Evolutionary conservation across 1,139 yeast species (phyloP), one percentile per base, ranked within the genome.

Genomic region (Kazachstania sp.): DNA sequence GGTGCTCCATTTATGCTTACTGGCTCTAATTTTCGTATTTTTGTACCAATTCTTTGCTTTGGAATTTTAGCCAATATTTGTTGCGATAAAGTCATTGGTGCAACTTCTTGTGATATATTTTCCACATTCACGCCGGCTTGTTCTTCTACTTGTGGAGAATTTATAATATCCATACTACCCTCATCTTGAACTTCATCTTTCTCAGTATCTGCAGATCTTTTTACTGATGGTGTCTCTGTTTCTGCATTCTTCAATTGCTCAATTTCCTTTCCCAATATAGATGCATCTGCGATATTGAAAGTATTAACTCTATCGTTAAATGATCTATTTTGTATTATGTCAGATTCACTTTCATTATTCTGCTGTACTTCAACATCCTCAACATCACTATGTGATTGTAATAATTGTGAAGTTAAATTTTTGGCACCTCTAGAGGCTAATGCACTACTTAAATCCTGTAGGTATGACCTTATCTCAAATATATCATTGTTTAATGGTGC

Each of bases 361-460:
- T 18, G 2, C 26, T 37, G 18, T 3, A 1, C 30, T 16, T 36
- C 19, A 20, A n/a, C 12, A 26, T 20, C 39, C 3, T 32, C 19
- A 32, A 16, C 36, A 6, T 13, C 35, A 28, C 20, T 39, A 12
- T 31, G 11, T 4, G 28, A 44, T 23, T 23, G 28, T 29, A 46
- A 40, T n/a, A 39, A 31, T 28, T 37, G 46, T 18, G 35, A 41
- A 15, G 40, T 46, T 31, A 41, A 37, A 36, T 45, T 50, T 37
- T 43, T 47, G 28, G 54, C 54, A 31, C 54, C 54, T 44, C 52
- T 55, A n/a, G 55, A 50, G 16, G 49, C 54, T 35, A 59, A 43
- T 12, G 55, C 59, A 13, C 54, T 48, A 46, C 62, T 59, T 41
- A 60, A 39, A 44, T 60, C 64, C 29, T 50, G 49, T 37, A 60